Evolutionary conservation across 768 basidiomycete species (phyloP).

Genomic region (Lentinula boryana): DNA sequence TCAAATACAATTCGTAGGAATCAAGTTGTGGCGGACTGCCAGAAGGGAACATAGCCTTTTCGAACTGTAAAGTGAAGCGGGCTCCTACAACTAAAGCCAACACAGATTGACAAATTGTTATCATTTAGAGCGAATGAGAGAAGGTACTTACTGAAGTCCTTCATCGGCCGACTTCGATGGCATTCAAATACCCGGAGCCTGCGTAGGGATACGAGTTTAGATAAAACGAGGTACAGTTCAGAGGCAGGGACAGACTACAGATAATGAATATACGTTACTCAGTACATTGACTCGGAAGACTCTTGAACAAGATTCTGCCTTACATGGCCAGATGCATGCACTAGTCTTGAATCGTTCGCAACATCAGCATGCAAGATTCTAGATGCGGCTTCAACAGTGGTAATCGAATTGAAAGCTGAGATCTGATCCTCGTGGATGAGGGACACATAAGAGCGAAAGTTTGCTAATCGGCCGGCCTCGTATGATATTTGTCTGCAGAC

Average conservation of each 20-base stretch:
- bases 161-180: conserved; percentile 11
- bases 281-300: conserved; percentile 2
- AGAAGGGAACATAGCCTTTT: conserved; percentile 31
- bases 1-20: conserved; percentile 27
- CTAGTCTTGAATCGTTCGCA: conserved; percentile 31
- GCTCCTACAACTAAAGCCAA: conserved; percentile 12
- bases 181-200: conserved; percentile 29
- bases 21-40: conserved; percentile 10
- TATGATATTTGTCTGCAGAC: conserved; percentile 22
- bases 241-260: conserved; percentile 20
- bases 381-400: conserved; percentile 14
- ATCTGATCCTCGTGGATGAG: conserved; percentile 33
- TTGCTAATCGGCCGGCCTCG: conserved; percentile 20
- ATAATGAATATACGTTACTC: neutral
- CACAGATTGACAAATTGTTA: neutral
- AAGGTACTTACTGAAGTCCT: conserved; percentile 4
- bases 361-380: conserved; percentile 28
- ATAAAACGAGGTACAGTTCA: conserved; percentile 22
- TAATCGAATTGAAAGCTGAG: conserved; percentile 16
- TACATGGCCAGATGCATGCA: conserved; percentile 16
- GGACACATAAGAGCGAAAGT: conserved; percentile 24
- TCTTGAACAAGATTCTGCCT: neutral
- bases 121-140: neutral
- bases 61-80: conserved; percentile 23
- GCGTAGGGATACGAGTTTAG: conserved; percentile 18